phyloP scores from a whole-genome alignment of 805 yeast genomes.

The Candida montana region DNA sequence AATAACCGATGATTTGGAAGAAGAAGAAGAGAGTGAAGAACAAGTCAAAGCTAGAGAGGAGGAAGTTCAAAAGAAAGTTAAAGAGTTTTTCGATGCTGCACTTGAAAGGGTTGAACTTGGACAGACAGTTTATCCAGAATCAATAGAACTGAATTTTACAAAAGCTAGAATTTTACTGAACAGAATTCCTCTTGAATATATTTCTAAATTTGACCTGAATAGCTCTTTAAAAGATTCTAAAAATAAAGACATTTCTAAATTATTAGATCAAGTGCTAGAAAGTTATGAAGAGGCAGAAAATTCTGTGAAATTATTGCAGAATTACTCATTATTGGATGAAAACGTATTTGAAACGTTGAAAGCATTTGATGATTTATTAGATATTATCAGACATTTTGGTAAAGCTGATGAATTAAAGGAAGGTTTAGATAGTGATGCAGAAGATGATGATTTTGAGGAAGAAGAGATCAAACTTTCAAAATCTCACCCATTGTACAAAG shows the following conservation, averaged over 20 bases:
- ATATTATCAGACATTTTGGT: slow-evolving; percentile 64
- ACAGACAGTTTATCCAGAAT: slow-evolving; percentile 40
- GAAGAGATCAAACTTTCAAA: slow-evolving; percentile 34
- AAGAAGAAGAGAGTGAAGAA: slow-evolving; percentile 2
- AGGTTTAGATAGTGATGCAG: slow-evolving; percentile 55
- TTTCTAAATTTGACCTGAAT: slow-evolving; percentile 44
- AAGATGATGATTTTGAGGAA: slow-evolving; percentile 33
- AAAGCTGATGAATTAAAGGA: slow-evolving; percentile 44
- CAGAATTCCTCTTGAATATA: slow-evolving; percentile 53
- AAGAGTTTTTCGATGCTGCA: slow-evolving; percentile 64
- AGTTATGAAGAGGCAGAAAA: slow-evolving; percentile 41
- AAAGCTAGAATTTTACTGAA: slow-evolving; percentile 50
- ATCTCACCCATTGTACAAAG: slow-evolving; percentile 51
- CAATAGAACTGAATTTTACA: slow-evolving; percentile 44
- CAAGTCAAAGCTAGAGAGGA: neutral
- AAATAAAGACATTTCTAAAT: slow-evolving; percentile 30
- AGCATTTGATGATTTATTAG: slow-evolving; percentile 61
- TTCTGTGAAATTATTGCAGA: slow-evolving; percentile 17
- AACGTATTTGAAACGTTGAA: slow-evolving; percentile 49
- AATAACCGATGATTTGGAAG: slow-evolving; percentile 34
- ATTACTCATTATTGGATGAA: slow-evolving; percentile 31
- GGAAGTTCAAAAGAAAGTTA: slow-evolving; percentile 29
- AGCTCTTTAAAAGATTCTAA: slow-evolving; percentile 26
- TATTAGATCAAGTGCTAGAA: slow-evolving; percentile 42
- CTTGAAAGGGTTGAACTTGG: slow-evolving; percentile 65